These are phyloP conservation scores for Dactylorhiza incarnata DNA, from an alignment of 106 monocot species.

Conservation along the genomic window DNA sequence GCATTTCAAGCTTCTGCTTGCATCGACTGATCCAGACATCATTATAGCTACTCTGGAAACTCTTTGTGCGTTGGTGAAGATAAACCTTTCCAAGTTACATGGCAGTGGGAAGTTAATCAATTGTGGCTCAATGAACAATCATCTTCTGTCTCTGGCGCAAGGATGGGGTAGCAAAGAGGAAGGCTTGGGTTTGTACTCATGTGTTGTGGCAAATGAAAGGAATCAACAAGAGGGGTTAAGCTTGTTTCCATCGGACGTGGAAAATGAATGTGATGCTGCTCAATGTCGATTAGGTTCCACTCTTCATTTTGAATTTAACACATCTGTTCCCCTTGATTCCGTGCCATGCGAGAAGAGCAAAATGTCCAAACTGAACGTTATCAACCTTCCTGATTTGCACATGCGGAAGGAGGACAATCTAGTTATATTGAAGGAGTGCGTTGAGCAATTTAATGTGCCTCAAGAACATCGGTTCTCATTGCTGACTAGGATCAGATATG, in stretches of 20 bases:
- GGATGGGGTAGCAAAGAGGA: constrained; percentile 99
- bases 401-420: constrained; percentile 86
- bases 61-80: constrained; percentile 81
- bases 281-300: constrained; percentile 85
- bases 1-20: constrained; percentile 90
- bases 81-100: constrained; percentile 96
- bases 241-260: constrained; percentile 72
- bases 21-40: constrained; percentile 96
- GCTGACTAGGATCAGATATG: constrained; percentile 94
- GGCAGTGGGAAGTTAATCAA: constrained; percentile 78
- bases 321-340: constrained; percentile 18
- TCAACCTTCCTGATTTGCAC: constrained; percentile 86
- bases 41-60: constrained; percentile 81
- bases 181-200: constrained; percentile 88
- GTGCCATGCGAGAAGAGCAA: constrained; percentile 24
- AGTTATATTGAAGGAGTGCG: constrained; percentile 63
- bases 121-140: constrained; percentile 71
- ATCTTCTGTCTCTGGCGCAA: constrained; percentile 85
- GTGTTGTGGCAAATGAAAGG: constrained; percentile 78
- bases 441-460: constrained; percentile 85
- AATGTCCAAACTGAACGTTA: constrained; percentile 41
- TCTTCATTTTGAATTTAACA: constrained; percentile 85
- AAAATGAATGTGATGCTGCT: constrained; percentile 40
- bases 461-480: constrained; percentile 82
- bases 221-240: constrained; percentile 66